Percentiles rank a stretch among this genome's conserved stretches.
These are phyloP conservation scores for Gymnopilus junonius DNA, from an alignment of 768 basidiomycete genomes.

Conservation along the genomic window DNA sequence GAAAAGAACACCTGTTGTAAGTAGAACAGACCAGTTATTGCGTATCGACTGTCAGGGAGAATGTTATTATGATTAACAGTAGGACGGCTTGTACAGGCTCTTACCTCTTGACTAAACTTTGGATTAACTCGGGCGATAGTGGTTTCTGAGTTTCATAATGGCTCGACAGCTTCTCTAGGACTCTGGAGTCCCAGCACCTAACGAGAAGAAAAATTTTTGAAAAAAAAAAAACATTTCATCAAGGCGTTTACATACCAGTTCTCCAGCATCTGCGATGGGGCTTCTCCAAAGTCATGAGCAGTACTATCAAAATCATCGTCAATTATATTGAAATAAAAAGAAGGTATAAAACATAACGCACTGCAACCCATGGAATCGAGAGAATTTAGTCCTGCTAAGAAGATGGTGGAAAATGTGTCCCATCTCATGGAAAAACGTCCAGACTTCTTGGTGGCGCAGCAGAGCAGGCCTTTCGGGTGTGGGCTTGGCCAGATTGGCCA, in stretches of 20 bases:
- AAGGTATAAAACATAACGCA: slow-evolving; percentile 20
- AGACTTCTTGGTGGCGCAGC: slow-evolving; percentile 85
- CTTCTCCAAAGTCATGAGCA: slow-evolving; percentile 84
- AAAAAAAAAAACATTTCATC: neutral
- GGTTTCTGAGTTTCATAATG: slow-evolving; percentile 79
- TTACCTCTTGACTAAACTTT: slow-evolving; percentile 80
- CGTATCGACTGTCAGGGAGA: slow-evolving; percentile 57
- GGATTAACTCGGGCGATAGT: slow-evolving; percentile 71
- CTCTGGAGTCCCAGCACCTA: slow-evolving; percentile 83
- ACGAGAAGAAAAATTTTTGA: neutral
- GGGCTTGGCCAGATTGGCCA: slow-evolving; percentile 88
- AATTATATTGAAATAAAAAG: neutral
- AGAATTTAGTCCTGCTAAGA: slow-evolving; percentile 69
- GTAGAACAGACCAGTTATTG: slow-evolving; percentile 82
- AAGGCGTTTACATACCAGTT: slow-evolving; percentile 61
- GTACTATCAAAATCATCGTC: slow-evolving; percentile 43
- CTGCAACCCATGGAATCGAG: slow-evolving; percentile 85
- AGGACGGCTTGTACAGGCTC: neutral
- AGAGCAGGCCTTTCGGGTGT: slow-evolving; percentile 80
- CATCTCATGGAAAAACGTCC: slow-evolving; percentile 94
- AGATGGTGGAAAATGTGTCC: slow-evolving; percentile 76
- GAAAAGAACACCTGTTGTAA: slow-evolving; percentile 87
- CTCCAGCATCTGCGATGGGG: slow-evolving; percentile 92
- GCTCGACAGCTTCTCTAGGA: slow-evolving; percentile 76
- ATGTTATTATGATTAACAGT: neutral